Evolutionary conservation across 2,329 filamentous ascomycete genomes (phyloP), one percentile per base, ranked within the genome.

Genomic region (Apiospora aurea): DNA sequence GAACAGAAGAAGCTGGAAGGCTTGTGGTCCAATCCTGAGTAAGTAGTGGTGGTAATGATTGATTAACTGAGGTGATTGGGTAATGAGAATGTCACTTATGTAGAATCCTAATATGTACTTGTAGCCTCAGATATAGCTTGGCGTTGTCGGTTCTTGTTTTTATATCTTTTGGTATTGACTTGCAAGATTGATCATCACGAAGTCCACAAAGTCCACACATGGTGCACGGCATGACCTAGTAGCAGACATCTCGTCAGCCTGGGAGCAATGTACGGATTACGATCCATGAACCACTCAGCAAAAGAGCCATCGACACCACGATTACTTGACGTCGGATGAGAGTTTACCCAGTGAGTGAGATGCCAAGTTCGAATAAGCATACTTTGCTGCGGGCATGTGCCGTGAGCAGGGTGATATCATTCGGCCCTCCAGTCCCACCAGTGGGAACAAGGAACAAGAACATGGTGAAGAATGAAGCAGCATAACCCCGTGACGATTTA

Each of bases 51-150:
- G 34, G 34, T 38, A 38, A 57, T 49, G 46, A 61, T 38, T 38
- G 53, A 38, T 38, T 38, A 26, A 26, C 18, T 3, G 53, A 18
- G 18, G 29, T 21, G 21, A 34, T 41, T 61, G 26, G 18, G 34
- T 41, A 64, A 38, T n/a, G 14, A 26, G 29, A 26, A 61, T n/a
- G 53, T 29, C 16, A 41, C 57, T 14, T 14, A n/a, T 64, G 34
- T 64, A 64, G n/a, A 41, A 64, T 64, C 11, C 57, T 18, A 41
- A 64, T 64, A 64, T 64, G 57, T 64, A 64, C n/a, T 11, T 24
- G 57, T 64, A 64, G 49, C 47, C 53, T 38, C 29, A 29, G 41
- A 64, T 51, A 26, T 26, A 64, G 34, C 57, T 64, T 64, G 18
- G 57, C 57, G 57, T 64, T 64, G 57, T 8, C 34, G 57, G 34